Base-by-base conservation (phyloP, 2,329 filamentous ascomycete genomes). In the Metarhizium rileyi region DNA sequence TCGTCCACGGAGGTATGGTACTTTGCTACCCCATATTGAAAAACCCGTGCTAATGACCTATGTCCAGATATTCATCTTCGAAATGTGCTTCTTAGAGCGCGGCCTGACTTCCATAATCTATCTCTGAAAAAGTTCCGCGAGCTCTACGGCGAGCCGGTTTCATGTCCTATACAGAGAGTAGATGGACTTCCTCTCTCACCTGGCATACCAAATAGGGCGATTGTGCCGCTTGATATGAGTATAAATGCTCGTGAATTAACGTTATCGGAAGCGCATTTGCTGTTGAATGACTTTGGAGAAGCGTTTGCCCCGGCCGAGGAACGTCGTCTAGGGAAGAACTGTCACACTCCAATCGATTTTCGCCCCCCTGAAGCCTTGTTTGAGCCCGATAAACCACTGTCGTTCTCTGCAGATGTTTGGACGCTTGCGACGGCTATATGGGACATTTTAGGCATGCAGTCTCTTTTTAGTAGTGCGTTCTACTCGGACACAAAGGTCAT, bases 321-420 rank as follows among this genome's bases (percentile, higher is more conserved):
- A 40, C 27, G 36, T 4, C 46, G 55, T 20, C 35, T 30, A 1
- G 50, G 44, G 1, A 52, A 53, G 23, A 48, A 63, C 20, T 68
- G 63, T 23, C 57, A 59, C 30, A 61, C 62, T 10, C 65, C 64
- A 0, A 57, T 62, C 5, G 55, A 12, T 9, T 54, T 60, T 35
- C 58, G 60, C 3, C 61, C 64, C 7, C 68, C 67, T 0, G 67
- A 70, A 53, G 56, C 55, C 20, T 54, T 54, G 12, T 70, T 71
- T 47, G 61, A 68, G 28, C 59, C 63, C 23, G 50, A 53, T 16
- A 59, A 44, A 10, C 59, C 66, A 12, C 57, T 70, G 4, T 63
- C 62, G 1, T 67, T 63, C 38, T 28, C 58, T 28, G 63, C 66
- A 1, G 66, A 71, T 36, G 66, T 70, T 14, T 71, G 66, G 68